A percentile compares a stretch with the other conserved stretches of the same genome.
Conservation (phyloP, 805 yeast species). For the Wickerhamomyces bisporus region DNA sequence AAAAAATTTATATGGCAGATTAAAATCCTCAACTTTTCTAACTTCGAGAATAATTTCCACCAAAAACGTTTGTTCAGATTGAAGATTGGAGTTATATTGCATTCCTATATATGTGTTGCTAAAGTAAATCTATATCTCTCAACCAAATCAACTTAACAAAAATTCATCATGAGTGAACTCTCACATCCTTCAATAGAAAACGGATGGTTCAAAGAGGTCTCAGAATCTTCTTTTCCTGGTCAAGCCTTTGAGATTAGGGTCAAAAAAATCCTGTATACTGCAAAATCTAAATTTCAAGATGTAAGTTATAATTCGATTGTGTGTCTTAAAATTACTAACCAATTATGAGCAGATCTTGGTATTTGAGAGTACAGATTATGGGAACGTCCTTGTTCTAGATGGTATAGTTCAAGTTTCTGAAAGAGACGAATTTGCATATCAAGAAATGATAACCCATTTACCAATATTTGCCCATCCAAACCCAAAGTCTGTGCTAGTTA, state of each 20-base stretch:
- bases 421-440: constrained; percentile 90
- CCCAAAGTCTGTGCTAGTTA: constrained; percentile 75
- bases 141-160: no score
- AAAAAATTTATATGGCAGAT: background rate
- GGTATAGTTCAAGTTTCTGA: constrained; percentile 91
- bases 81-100: no score
- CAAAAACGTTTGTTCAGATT: no score
- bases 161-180: constrained; percentile 2
- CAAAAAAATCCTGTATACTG: constrained; percentile 57
- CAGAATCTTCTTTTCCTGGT: constrained; percentile 75
- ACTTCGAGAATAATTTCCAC: no score
- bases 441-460: constrained; percentile 83
- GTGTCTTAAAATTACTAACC: no score
- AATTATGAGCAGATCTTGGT: constrained; percentile 52
- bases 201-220: constrained; percentile 81
- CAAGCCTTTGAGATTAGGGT: constrained; percentile 72
- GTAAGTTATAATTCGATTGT: no score
- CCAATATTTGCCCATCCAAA: constrained; percentile 72
- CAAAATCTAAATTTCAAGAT: constrained; percentile 72
- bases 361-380: constrained; percentile 69
- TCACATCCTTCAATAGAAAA: constrained; percentile 35
- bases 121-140: no score
- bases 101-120: no score
- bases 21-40: background rate
- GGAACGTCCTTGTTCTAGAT: constrained; percentile 84